Percentiles rank a stretch among this genome's conserved stretches.
phyloP scores from a whole-genome alignment of 129 eudicot species.

The Lactuca saligna region DNA sequence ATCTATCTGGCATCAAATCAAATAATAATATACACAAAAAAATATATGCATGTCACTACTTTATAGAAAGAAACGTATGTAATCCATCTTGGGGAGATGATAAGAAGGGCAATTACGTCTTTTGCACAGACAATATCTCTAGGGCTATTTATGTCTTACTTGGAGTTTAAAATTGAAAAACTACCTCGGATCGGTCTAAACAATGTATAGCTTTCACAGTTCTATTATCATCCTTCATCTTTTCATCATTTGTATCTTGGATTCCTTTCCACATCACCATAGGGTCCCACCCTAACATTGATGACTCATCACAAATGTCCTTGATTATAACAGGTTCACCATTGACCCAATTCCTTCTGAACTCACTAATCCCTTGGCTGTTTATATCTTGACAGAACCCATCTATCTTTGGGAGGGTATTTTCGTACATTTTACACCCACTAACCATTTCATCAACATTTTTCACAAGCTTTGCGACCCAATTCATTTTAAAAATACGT shows the following conservation, averaged over 20 bases:
- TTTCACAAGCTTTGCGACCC: constrained; percentile 97
- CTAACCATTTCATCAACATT: constrained; percentile 91
- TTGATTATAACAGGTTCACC: constrained; percentile 78
- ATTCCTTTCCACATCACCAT: constrained; percentile 83
- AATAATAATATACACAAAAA: constrained; percentile 9
- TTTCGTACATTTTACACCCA: constrained; percentile 68
- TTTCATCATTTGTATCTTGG: constrained; percentile 75
- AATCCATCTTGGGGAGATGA: neutral
- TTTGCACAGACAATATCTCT: too few relatives aligned
- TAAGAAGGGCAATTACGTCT: neutral
- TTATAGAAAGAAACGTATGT: neutral
- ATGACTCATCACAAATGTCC: constrained; percentile 69
- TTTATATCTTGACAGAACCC: constrained; percentile 50
- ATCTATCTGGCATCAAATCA: constrained; percentile 55
- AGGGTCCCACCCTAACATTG: constrained; percentile 87
- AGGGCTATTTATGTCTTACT: neutral
- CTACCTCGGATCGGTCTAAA: constrained; percentile 80
- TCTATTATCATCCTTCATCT: constrained; percentile 61
- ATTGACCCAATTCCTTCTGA: constrained; percentile 75
- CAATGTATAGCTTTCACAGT: constrained; percentile 82
- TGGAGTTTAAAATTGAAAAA: constrained; percentile 9
- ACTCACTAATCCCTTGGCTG: constrained; percentile 66
- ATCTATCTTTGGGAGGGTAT: constrained; percentile 25
- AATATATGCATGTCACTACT: neutral
- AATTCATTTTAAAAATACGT: constrained; percentile 93